Base-by-base conservation (phyloP, 169 alveolate species). In the Cryptosporidium xiaoi region DNA sequence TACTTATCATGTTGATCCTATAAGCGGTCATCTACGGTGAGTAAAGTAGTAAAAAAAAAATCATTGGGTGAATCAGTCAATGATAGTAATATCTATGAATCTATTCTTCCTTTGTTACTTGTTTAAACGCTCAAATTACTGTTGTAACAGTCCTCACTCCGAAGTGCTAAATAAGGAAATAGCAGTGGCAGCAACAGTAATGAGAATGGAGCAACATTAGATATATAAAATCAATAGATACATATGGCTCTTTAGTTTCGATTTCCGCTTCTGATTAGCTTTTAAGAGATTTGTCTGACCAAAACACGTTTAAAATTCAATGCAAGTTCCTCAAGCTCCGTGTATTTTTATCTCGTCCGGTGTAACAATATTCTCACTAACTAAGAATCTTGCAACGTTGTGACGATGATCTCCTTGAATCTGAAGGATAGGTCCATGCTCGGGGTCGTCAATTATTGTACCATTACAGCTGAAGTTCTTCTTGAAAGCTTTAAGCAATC, bases 391-490 rank as follows among this genome's bases (percentile, higher is more conserved):
- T 69, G 93, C 96, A 68, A 95, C 98, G 84, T 95, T 96, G 68
- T 92, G 96, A 40, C 96, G 90, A 85, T 94, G 93, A 66, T 93
- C 97, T 34, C 96, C 96, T 64, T 95, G 98, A 51, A 96, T 91
- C 82, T 96, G 98, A 46, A 96, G 94, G 66, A 96, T 94, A 64
- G 95, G 91, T 44, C 98, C 98, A 90, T 92, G 95, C 92, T 96
- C 98, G 15, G 94, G 94, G 87, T 96, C 97, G 36, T 94, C 94
- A 33, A 96, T 94, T 51, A 96, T 95, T 71, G 98, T 96, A 46
- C 98, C 98, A 92, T 96, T 96, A 89, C 98, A 96, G 83, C 96
- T 94, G 91, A 96, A 95, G 85, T 95, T 93, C 58, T 95, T 95
- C 91, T 96, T 96, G 66, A 96, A 91, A 56, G 98, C 98, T 51